phyloP scores from a whole-genome alignment of 164 flowering plant species.

The Stephania cephalantha region DNA sequence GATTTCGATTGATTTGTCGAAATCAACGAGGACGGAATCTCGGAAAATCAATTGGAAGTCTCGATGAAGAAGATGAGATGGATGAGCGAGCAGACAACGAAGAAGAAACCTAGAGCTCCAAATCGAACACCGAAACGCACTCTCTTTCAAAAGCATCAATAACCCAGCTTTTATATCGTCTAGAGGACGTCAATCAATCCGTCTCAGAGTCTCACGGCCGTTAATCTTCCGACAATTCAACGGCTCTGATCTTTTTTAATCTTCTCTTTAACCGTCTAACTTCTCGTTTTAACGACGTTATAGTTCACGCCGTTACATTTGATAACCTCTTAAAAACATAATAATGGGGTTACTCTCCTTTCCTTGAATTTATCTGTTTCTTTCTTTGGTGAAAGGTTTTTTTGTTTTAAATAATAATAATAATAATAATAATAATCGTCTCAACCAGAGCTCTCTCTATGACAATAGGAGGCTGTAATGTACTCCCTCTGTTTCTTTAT shows the following conservation, averaged over 20 bases:
- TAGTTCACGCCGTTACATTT: background rate
- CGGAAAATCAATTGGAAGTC: conserved; percentile 6
- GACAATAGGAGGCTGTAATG: too few species aligned
- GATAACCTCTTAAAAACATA: background rate
- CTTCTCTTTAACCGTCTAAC: conserved; percentile 15
- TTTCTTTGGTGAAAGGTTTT: too few species aligned
- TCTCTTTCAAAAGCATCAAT: conserved; percentile 23
- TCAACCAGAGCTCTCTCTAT: too few species aligned
- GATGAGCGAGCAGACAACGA: conserved; percentile 12
- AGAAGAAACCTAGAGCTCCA: conserved; percentile 7
- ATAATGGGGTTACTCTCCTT: background rate
- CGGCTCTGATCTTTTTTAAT: background rate
- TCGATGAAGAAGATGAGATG: background rate
- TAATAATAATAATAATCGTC: too few species aligned
- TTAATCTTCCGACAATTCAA: background rate
- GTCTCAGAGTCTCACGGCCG: background rate
- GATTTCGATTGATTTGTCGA: background rate
- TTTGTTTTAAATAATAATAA: too few species aligned
- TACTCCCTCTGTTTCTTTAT: too few species aligned
- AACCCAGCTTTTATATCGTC: conserved; percentile 16
- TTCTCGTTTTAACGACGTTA: conserved; percentile 18
- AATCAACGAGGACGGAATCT: background rate
- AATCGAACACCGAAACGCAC: conserved; percentile 26
- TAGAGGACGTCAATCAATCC: background rate
- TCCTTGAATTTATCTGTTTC: background rate